Conservation (phyloP, 169 alveolate species). For the Plasmodium reichenowi region DNA sequence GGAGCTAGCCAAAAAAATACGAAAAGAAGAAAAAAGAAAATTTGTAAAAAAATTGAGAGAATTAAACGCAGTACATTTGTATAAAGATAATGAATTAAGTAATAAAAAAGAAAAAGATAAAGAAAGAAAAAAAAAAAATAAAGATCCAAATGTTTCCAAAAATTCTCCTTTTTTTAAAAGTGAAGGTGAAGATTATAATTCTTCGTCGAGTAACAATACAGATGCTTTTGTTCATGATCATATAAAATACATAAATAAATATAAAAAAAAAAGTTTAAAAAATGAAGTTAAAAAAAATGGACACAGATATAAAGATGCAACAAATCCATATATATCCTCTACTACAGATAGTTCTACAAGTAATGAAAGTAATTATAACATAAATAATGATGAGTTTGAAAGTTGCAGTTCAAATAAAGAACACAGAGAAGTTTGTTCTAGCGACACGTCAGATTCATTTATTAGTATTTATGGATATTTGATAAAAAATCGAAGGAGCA, state of each 20-base stretch:
- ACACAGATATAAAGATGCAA: conserved; percentile 11
- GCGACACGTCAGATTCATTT: conserved; percentile 51
- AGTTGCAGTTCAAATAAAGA: conserved; percentile 57
- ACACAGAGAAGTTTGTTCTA: conserved; percentile 4
- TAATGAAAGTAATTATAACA: conserved; percentile 34
- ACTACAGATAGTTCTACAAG: conserved; percentile 64
- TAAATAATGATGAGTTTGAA: conserved; percentile 31
- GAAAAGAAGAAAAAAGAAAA: conserved; percentile 52
- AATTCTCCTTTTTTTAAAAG: conserved; percentile 15
- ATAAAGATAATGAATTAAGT: neutral
- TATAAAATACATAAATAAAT: conserved; percentile 3
- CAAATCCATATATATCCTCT: conserved; percentile 26
- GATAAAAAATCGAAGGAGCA: conserved; percentile 37
- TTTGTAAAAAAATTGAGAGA: conserved; percentile 30
- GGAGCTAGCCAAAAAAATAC: conserved; percentile 39
- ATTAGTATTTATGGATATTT: conserved; percentile 66
- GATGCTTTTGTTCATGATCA: conserved; percentile 34
- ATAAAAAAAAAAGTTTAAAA: conserved; percentile 24
- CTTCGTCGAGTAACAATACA: conserved; percentile 51
- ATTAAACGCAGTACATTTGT: conserved; percentile 2
- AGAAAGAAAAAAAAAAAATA: conserved; percentile 12
- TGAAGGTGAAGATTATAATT: conserved; percentile 53
- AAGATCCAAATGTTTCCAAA: conserved; percentile 1
- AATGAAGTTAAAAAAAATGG: conserved; percentile 8
- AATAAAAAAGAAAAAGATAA: neutral